Evolutionary conservation across 176 grass and related monocot species (phyloP).

Genomic region (Avena insularis): DNA sequence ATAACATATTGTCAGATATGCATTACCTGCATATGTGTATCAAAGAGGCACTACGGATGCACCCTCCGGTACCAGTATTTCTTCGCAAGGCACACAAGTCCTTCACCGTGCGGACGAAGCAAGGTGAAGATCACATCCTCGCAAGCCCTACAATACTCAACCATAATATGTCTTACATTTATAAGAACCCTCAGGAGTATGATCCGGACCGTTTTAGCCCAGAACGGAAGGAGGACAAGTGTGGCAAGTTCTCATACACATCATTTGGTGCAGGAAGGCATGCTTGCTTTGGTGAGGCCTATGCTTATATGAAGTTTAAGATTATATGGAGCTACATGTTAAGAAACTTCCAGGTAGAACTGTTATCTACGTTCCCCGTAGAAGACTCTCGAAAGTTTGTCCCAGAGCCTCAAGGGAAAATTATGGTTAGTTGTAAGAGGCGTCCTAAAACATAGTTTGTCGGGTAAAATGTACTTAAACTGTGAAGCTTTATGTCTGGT

Average conservation of each 20-base stretch:
- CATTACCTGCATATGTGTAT: background rate
- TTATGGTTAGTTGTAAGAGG: no score
- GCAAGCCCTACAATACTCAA: background rate
- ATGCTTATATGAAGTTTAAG: background rate
- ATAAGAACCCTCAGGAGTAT: background rate
- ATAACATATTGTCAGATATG: background rate
- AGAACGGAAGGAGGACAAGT: background rate
- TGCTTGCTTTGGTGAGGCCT: background rate
- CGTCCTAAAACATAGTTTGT: no score
- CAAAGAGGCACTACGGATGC: constrained; percentile 5
- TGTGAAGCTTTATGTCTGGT: no score
- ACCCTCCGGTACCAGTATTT: background rate
- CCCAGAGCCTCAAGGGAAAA: constrained; percentile 10
- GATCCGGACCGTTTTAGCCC: background rate
- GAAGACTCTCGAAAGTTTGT: constrained; percentile 16
- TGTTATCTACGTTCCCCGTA: background rate
- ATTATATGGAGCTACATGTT: background rate
- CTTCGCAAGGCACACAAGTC: background rate
- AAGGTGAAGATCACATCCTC: background rate
- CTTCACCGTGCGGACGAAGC: background rate
- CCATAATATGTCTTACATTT: background rate
- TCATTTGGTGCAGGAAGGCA: background rate
- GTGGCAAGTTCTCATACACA: background rate
- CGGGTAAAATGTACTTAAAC: no score
- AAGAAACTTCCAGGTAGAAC: background rate